A percentile compares a stretch with the other conserved stretches of the same genome.
These are phyloP conservation scores for Epichloe festucae DNA, from an alignment of 2,329 filamentous ascomycete species.

Conservation along the genomic window DNA sequence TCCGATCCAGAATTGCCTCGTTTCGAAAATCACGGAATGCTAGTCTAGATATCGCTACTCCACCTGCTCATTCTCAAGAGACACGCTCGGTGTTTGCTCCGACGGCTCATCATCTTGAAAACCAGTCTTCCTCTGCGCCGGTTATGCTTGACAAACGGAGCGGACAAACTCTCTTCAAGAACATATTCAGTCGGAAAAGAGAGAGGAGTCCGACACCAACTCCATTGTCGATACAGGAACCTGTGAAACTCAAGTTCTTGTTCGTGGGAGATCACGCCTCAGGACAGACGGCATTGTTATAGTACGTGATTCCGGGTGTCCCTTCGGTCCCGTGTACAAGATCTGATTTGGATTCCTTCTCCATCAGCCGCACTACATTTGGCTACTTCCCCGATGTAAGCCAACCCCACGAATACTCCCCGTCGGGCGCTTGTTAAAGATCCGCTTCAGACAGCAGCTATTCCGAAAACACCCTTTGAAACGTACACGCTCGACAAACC, in stretches of 20 bases:
- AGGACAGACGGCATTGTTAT: conserved; percentile 26
- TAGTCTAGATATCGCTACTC: too few species aligned
- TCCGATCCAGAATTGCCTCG: neutral
- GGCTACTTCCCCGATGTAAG: conserved; percentile 26
- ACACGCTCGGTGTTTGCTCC: neutral
- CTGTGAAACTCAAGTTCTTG: conserved; percentile 20
- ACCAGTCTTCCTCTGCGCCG: neutral
- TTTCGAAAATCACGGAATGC: neutral
- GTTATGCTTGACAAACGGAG: neutral
- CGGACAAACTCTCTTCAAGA: neutral
- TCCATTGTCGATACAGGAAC: neutral
- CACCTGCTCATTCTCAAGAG: neutral
- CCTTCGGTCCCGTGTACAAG: neutral
- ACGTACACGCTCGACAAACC: conserved; percentile 18
- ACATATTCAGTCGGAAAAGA: conserved; percentile 10
- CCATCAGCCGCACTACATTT: conserved; percentile 21
- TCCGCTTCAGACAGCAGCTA: conserved; percentile 16
- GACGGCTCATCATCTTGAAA: too few species aligned
- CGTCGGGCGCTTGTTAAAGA: neutral
- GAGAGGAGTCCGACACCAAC: conserved; percentile 7
- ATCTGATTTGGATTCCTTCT: neutral
- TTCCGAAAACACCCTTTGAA: conserved; percentile 22
- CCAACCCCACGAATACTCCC: neutral
- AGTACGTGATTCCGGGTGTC: conserved; percentile 14
- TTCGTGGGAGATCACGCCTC: conserved; percentile 20